phyloP scores from a whole-genome alignment of 495 filamentous ascomycete species.

The Friedmanniomyces simplex region DNA sequence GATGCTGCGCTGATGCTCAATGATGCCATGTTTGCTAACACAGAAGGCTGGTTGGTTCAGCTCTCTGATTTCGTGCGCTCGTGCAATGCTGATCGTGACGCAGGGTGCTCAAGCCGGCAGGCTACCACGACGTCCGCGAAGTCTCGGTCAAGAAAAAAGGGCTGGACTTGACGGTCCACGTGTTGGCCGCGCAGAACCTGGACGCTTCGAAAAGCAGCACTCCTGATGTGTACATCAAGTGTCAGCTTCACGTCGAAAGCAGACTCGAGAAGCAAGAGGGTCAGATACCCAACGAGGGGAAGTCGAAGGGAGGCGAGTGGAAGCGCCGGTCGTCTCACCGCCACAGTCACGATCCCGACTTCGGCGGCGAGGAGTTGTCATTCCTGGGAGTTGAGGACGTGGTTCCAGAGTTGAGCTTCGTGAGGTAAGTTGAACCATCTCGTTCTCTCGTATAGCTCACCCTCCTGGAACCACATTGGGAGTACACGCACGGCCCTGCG shows the following conservation, averaged over 20 bases:
- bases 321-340: constrained; percentile 56
- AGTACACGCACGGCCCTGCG: not conserved
- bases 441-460: not conserved
- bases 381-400: constrained; percentile 55
- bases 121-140: constrained; percentile 41
- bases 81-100: too few relatives aligned
- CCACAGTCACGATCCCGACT: constrained; percentile 59
- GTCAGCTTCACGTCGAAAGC: constrained; percentile 70
- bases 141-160: constrained; percentile 31
- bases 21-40: constrained; percentile 78
- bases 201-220: constrained; percentile 46
- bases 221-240: constrained; percentile 71
- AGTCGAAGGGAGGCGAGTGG: constrained; percentile 48
- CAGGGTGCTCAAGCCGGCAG: constrained; percentile 64
- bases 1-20: constrained; percentile 96
- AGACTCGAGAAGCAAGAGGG: constrained; percentile 28
- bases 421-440: constrained; percentile 45
- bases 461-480: not conserved
- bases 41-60: constrained; percentile 48
- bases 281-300: constrained; percentile 36
- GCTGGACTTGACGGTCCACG: constrained; percentile 43
- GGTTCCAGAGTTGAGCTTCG: constrained; percentile 68
- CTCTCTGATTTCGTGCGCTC: too few relatives aligned
- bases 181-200: constrained; percentile 48
- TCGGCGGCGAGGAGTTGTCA: constrained; percentile 49